Base-by-base conservation (phyloP, 1,284 basidiomycete genomes). In the Moniliophthora roreri region DNA sequence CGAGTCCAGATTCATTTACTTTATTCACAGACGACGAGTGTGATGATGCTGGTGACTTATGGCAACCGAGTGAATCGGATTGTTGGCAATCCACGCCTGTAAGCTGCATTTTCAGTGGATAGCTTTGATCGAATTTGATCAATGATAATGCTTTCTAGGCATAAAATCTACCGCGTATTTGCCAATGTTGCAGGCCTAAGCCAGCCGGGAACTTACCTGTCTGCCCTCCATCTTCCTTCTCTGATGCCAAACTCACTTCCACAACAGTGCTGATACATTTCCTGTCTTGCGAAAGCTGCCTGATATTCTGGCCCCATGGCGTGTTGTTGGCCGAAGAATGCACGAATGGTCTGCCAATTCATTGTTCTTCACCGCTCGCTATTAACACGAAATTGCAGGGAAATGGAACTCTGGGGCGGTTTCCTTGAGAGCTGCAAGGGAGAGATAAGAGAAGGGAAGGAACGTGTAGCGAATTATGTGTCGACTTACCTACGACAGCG, bases 401-500 rank as follows among this genome's bases (percentile, higher is more conserved):
- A 46, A 32, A 46, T 46, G 44, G 44, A 28, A 16, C 24, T 46
- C 10, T 46, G 28, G 24, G 44, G 44, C 16, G 26, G 26, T 5
- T 24, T 46, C 26, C 24, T 46, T 18, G 44, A 46, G n/a, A 16
- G 24, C 9, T 46, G 44, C 44, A 46, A 46, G 24, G n/a, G n/a
- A 23, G 44, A 46, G 7, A 23, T 46, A 3, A 16, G 24, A 16
- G 11, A 23, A 46, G 44, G 44, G 7, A 46, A 46, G 28, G 44
- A 46, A 28, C 44, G n/a, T 28, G 44, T 46, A 28, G 28, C 44
- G 24, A 46, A 46, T 44, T 63, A 60, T 47, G 60, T 63, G 9
- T 52, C 53, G 1, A 57, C 52, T 26, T 67, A 68, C 52, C 58
- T 68, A 20, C 58, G 60, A 18, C 54, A 61, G 23, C 62, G 66